Conservation (phyloP, 306 rosid species). For the Sphenostylis stenocarpa region DNA sequence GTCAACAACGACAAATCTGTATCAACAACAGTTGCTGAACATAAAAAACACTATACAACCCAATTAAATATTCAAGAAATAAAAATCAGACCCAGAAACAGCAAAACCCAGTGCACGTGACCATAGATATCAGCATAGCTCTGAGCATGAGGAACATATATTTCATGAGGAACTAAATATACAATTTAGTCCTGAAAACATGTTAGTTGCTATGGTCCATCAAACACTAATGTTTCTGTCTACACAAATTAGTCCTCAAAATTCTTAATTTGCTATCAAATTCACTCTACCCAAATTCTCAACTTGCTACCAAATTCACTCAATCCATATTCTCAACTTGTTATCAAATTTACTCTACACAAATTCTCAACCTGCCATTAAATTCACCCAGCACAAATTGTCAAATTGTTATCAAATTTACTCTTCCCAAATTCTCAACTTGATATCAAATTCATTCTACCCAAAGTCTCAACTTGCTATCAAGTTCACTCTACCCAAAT, state of each 20-base stretch:
- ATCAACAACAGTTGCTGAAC: not conserved
- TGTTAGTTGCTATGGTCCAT: too few relatives aligned
- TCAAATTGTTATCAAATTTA: too few relatives aligned
- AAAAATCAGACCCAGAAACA: not conserved
- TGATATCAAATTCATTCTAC: too few relatives aligned
- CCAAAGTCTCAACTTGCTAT: too few relatives aligned
- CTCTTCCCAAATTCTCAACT: too few relatives aligned
- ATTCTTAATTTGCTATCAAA: not conserved
- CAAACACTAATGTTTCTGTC: not conserved
- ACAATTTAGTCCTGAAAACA: not conserved
- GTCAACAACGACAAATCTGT: not conserved
- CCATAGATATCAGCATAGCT: constrained; percentile 57
- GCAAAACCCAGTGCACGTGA: constrained; percentile 36
- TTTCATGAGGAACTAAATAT: too few relatives aligned
- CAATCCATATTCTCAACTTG: not conserved
- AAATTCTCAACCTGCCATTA: too few relatives aligned
- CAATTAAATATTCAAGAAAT: not conserved
- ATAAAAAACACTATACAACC: not conserved
- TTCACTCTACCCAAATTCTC: not conserved
- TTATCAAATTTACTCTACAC: not conserved
- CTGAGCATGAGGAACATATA: too few relatives aligned
- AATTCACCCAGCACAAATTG: too few relatives aligned
- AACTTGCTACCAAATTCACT: not conserved
- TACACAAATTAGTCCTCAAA: constrained; percentile 9
- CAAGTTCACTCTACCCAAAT: too few relatives aligned